Evolutionary conservation across 192 early-diverging fungal genomes (phyloP).

Genomic region (Martensiomyces pterosporus): DNA sequence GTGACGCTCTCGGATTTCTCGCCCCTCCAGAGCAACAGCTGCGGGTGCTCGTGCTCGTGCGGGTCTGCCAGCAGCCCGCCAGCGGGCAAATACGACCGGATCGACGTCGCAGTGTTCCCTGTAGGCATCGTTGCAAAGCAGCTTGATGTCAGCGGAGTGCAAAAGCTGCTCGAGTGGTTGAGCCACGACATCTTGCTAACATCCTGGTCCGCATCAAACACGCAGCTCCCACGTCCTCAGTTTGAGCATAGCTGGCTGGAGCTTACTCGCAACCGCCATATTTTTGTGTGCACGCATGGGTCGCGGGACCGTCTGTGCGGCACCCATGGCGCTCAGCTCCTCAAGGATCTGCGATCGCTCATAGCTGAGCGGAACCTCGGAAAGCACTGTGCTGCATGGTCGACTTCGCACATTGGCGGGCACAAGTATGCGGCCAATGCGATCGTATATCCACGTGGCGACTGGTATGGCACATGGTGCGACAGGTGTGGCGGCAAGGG

Average conservation of each 20-base stretch:
- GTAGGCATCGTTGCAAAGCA: slow-evolving; percentile 30
- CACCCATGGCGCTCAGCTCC: slow-evolving; percentile 23
- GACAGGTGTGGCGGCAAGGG: slow-evolving; percentile 18
- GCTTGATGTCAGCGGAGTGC: slow-evolving; percentile 27
- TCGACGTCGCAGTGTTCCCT: slow-evolving; percentile 44
- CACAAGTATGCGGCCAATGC: slow-evolving; percentile 52
- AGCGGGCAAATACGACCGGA: slow-evolving; percentile 13
- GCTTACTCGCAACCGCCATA: slow-evolving; percentile 34
- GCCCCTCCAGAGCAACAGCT: slow-evolving; percentile 7
- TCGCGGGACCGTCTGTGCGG: slow-evolving; percentile 41
- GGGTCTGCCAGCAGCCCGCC: not conserved
- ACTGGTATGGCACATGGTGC: slow-evolving; percentile 51
- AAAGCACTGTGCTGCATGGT: slow-evolving; percentile 35
- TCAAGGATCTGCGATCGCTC: slow-evolving; percentile 20
- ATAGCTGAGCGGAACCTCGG: slow-evolving; percentile 16
- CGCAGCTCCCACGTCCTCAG: slow-evolving; percentile 11
- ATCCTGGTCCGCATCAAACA: slow-evolving; percentile 17
- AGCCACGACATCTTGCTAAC: slow-evolving; percentile 25
- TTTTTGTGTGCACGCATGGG: slow-evolving; percentile 51
- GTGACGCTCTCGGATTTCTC: slow-evolving; percentile 47
- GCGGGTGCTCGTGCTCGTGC: slow-evolving; percentile 1
- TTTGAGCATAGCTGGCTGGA: slow-evolving; percentile 47
- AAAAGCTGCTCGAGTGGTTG: slow-evolving; percentile 27
- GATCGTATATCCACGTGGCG: slow-evolving; percentile 47
- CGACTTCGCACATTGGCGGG: slow-evolving; percentile 48